A percentile compares a stretch with the other conserved stretches of the same genome.
phyloP scores from a whole-genome alignment of 306 rosid species.

The Inga leiocalycina region DNA sequence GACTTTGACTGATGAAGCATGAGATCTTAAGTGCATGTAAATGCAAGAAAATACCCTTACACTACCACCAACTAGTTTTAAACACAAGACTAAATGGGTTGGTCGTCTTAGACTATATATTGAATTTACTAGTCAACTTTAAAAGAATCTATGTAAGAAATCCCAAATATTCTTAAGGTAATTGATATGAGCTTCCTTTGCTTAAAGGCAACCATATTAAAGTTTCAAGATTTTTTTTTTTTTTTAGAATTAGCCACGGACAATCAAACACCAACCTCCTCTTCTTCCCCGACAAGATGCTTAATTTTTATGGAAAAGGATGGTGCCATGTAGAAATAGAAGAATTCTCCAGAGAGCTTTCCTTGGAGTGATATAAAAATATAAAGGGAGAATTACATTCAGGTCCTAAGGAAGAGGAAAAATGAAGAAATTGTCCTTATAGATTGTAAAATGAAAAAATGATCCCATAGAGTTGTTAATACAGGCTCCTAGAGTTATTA shows the following conservation, averaged over 20 bases:
- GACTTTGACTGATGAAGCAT: too few relatives aligned
- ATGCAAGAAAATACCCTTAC: too few relatives aligned
- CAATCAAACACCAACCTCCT: background rate
- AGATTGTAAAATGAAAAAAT: too few relatives aligned
- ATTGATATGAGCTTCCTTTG: background rate
- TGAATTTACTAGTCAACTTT: background rate
- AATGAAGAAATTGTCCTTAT: too few relatives aligned
- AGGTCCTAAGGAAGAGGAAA: too few relatives aligned
- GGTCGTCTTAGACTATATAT: too few relatives aligned
- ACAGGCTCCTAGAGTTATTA: too few relatives aligned
- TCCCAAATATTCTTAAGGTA: background rate
- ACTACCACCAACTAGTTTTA: too few relatives aligned
- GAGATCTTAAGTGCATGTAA: too few relatives aligned
- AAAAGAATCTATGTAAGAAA: background rate
- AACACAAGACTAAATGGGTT: too few relatives aligned
- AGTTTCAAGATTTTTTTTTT: background rate
- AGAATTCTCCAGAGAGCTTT: conserved; percentile 15
- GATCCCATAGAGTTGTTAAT: too few relatives aligned
- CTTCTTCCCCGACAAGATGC: background rate
- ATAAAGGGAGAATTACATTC: too few relatives aligned
- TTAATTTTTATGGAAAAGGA: background rate
- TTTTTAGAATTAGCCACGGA: background rate
- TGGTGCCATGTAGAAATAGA: background rate
- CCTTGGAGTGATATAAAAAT: background rate
- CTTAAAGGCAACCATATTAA: background rate